phyloP scores from a whole-genome alignment of 257 asterid genomes.

The Solanum tarapatanum region DNA sequence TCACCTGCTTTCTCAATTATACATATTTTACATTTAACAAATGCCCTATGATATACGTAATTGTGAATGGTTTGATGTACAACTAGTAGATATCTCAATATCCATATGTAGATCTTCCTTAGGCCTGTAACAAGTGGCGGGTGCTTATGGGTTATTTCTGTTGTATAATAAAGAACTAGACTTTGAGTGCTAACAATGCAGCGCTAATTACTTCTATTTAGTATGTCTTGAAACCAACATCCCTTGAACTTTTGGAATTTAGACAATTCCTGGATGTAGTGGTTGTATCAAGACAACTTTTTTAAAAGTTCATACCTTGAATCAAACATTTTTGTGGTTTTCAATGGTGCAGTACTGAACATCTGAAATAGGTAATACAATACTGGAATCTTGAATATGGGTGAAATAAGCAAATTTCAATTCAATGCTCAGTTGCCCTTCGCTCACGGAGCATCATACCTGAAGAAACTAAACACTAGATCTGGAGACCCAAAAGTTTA shows the following conservation, averaged over 20 bases:
- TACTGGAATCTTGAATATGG: background rate
- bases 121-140: background rate
- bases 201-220: background rate
- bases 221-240: background rate
- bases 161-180: background rate
- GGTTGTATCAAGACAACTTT: background rate
- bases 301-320: background rate
- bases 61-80: background rate
- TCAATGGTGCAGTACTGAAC: background rate
- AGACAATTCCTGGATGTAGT: background rate
- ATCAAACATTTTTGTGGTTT: background rate
- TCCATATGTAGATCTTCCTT: background rate
- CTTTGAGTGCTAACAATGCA: background rate
- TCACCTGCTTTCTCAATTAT: background rate
- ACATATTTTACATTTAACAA: background rate
- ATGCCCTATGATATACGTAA: background rate
- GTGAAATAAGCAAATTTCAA: background rate
- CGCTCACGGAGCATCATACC: background rate
- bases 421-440: background rate
- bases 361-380: background rate
- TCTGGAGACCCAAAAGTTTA: background rate
- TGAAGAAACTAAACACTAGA: background rate
- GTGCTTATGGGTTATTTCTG: background rate
- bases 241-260: background rate
- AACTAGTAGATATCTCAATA: background rate